Conservation (phyloP, 495 filamentous ascomycete species). For the Oidiodendron maius region DNA sequence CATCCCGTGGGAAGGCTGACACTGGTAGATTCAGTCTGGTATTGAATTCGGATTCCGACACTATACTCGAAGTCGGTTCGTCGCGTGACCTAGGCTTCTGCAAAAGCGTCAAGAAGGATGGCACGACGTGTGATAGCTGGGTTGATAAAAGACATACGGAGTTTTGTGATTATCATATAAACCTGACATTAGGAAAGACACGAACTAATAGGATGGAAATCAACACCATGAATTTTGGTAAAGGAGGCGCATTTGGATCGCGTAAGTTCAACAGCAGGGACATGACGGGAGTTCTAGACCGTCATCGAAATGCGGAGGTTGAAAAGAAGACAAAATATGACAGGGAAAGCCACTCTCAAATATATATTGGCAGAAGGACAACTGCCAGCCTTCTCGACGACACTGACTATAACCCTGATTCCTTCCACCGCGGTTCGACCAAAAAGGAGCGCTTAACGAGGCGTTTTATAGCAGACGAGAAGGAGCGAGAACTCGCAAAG, state of each 20-base stretch:
- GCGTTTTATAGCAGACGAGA: slow-evolving; percentile 49
- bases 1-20: slow-evolving; percentile 61
- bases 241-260: slow-evolving; percentile 24
- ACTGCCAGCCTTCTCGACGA: slow-evolving; percentile 65
- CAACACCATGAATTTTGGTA: slow-evolving; percentile 54
- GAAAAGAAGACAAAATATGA: slow-evolving; percentile 53
- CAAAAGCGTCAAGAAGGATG: slow-evolving; percentile 77
- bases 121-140: slow-evolving; percentile 74
- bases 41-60: slow-evolving; percentile 78
- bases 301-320: slow-evolving; percentile 24
- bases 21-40: slow-evolving; percentile 79
- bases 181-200: slow-evolving; percentile 66
- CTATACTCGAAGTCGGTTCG: slow-evolving; percentile 80
- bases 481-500: slow-evolving; percentile 74
- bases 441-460: slow-evolving; percentile 23
- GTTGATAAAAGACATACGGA: slow-evolving; percentile 82
- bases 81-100: slow-evolving; percentile 87
- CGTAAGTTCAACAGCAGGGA: slow-evolving; percentile 10
- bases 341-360: slow-evolving; percentile 46
- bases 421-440: slow-evolving; percentile 42
- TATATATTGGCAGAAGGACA: slow-evolving; percentile 49
- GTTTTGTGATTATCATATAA: slow-evolving; percentile 89
- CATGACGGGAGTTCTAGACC: slow-evolving; percentile 21
- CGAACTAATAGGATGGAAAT: slow-evolving; percentile 73
- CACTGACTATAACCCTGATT: slow-evolving; percentile 50